These are phyloP conservation scores for Dimargaris verticillata DNA, from an alignment of 192 early-diverging fungal species.

Conservation along the genomic window DNA sequence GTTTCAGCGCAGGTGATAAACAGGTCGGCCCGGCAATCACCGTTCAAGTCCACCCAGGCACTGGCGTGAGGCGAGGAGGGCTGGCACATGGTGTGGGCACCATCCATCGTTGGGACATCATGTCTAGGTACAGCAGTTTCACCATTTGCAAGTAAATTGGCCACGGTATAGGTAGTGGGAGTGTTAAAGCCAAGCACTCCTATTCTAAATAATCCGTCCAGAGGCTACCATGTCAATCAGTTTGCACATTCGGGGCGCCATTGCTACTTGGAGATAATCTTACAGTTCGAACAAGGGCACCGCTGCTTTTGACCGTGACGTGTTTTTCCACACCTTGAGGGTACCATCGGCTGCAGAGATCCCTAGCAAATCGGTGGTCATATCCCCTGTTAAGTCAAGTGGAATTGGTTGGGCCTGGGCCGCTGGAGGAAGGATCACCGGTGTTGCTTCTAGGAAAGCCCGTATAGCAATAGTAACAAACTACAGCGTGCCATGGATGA, in stretches of 20 bases:
- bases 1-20: constrained; percentile 52
- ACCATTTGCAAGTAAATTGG: no score
- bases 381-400: constrained; percentile 40
- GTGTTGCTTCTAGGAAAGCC: constrained; percentile 5
- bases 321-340: constrained; percentile 10
- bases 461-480: not conserved
- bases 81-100: constrained; percentile 32
- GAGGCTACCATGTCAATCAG: no score
- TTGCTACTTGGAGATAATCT: no score
- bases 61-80: constrained; percentile 72
- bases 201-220: no score
- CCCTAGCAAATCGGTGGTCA: constrained; percentile 42
- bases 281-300: no score
- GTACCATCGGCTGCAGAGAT: constrained; percentile 19
- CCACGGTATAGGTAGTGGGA: no score
- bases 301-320: constrained; percentile 1
- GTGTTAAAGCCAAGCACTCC: no score
- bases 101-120: no score
- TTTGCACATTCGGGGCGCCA: no score
- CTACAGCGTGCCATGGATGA: no score
- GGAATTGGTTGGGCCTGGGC: constrained; percentile 35
- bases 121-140: no score
- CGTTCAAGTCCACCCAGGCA: constrained; percentile 83
- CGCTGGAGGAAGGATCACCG: constrained; percentile 15
- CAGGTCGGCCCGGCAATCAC: constrained; percentile 69